These are phyloP conservation scores for Jasminum sambac DNA, from an alignment of 257 asterid species.

Conservation along the genomic window DNA sequence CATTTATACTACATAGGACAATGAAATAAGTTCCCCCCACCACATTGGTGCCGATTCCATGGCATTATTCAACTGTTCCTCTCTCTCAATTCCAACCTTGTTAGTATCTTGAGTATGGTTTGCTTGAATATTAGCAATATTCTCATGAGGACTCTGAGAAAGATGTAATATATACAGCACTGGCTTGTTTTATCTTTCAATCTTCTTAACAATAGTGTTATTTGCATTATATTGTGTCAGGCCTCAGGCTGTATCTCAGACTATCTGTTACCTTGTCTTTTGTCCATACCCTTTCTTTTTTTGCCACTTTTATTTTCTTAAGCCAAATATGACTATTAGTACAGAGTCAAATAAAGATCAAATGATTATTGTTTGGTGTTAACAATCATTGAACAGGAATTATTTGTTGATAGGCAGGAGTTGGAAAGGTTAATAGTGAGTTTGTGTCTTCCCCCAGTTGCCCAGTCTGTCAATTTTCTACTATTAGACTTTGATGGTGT, in stretches of 20 bases:
- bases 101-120: neutral
- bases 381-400: neutral
- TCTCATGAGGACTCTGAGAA: neutral
- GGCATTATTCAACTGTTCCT: too few species aligned
- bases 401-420: neutral
- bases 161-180: neutral
- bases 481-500: slow-evolving; percentile 6
- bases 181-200: neutral
- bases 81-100: neutral
- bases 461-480: slow-evolving; percentile 10
- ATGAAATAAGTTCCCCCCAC: too few species aligned
- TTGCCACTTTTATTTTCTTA: neutral
- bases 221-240: neutral
- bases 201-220: neutral
- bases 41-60: too few species aligned
- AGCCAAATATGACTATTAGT: neutral
- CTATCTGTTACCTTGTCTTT: neutral
- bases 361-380: neutral
- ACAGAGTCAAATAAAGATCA: neutral
- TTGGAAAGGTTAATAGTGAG: neutral
- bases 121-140: neutral
- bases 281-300: neutral
- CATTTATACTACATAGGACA: too few species aligned
- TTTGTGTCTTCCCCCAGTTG: neutral
- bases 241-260: neutral